phyloP scores from a whole-genome alignment of 2,329 filamentous ascomycete genomes.

The Scytalidium sp. region DNA sequence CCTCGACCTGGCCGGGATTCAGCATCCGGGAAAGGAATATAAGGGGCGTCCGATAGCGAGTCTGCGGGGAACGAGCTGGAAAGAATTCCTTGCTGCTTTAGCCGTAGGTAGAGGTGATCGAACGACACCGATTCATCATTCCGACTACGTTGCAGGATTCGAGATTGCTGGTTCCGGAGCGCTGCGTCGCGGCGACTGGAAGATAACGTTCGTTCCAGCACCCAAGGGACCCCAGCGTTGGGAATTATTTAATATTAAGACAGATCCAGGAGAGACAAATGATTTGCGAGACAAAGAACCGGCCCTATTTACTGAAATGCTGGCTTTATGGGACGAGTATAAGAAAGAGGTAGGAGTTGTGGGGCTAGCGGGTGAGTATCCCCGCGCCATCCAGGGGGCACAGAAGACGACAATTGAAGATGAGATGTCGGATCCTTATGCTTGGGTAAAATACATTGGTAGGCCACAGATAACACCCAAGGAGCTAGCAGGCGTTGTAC shows the following conservation, averaged over 20 bases:
- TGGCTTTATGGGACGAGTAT: slow-evolving; percentile 55
- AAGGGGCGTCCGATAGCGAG: slow-evolving; percentile 5
- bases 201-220: slow-evolving; percentile 55
- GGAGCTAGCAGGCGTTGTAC: neutral
- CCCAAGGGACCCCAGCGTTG: slow-evolving; percentile 53
- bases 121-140: slow-evolving; percentile 40
- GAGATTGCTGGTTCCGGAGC: slow-evolving; percentile 50
- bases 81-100: no score
- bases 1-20: slow-evolving; percentile 27
- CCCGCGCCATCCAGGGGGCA: neutral
- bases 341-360: slow-evolving; percentile 57
- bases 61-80: slow-evolving; percentile 36
- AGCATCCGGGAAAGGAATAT: slow-evolving; percentile 23
- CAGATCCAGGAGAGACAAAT: slow-evolving; percentile 49
- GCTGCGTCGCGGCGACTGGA: slow-evolving; percentile 53
- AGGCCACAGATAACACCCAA: slow-evolving; percentile 10
- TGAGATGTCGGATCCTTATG: slow-evolving; percentile 15
- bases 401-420: neutral
- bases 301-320: slow-evolving; percentile 42
- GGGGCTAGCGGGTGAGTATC: slow-evolving; percentile 39
- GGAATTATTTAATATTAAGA: slow-evolving; percentile 52
- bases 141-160: slow-evolving; percentile 53
- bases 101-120: neutral
- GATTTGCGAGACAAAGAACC: slow-evolving; percentile 39
- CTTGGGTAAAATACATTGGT: slow-evolving; percentile 17